A percentile compares a stretch with the other conserved stretches of the same genome.
phyloP scores from a whole-genome alignment of 495 filamentous ascomycete genomes.

The Jackrogersella multiformis region DNA sequence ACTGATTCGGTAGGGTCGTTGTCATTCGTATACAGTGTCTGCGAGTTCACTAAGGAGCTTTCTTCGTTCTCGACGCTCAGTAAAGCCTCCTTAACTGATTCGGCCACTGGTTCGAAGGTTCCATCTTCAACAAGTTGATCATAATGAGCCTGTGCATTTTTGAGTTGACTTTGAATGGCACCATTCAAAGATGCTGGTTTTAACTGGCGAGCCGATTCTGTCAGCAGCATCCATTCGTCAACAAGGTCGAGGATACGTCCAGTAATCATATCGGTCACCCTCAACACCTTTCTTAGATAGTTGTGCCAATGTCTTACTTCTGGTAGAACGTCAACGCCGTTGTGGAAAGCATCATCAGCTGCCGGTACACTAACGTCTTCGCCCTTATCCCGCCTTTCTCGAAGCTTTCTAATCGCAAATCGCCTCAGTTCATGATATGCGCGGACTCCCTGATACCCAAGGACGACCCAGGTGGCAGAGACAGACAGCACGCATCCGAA shows the following conservation, averaged over 20 bases:
- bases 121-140: background rate
- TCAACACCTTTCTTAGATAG: background rate
- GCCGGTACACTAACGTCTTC: conserved; percentile 2
- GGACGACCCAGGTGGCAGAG: conserved; percentile 53
- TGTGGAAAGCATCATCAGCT: conserved; percentile 22
- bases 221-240: conserved; percentile 7
- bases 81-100: conserved; percentile 14
- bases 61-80: conserved; percentile 8
- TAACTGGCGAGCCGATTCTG: conserved; percentile 8
- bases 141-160: background rate
- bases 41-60: background rate
- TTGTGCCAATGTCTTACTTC: conserved; percentile 18
- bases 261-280: conserved; percentile 10
- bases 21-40: background rate
- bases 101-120: background rate
- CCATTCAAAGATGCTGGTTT: background rate
- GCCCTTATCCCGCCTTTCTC: background rate
- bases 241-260: conserved; percentile 19
- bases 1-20: background rate
- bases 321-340: conserved; percentile 9
- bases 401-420: conserved; percentile 6
- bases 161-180: background rate
- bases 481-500: conserved; percentile 56
- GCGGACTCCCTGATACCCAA: conserved; percentile 42
- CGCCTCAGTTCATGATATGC: conserved; percentile 12